Percentiles rank a stretch among this genome's conserved stretches.
Evolutionary conservation across 805 yeast genomes (phyloP).

Genomic region (Cyberlindnera xishuangbannaensis): DNA sequence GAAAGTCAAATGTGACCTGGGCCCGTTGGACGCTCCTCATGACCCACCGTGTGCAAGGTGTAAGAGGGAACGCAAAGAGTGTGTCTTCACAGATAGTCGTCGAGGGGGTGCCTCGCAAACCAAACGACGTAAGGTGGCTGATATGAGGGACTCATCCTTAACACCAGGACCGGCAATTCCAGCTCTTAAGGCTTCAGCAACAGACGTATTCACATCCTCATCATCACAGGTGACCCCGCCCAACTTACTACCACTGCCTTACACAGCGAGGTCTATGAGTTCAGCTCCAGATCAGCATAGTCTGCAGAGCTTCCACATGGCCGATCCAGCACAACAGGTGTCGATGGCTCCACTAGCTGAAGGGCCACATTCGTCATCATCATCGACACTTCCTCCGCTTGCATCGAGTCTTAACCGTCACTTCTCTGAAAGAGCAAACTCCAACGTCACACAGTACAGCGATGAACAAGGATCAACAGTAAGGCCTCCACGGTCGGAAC

Average conservation of each 20-base stretch:
- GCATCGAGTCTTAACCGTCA: constrained; percentile 3
- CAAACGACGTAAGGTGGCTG: constrained; percentile 11
- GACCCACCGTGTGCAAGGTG: constrained; percentile 87
- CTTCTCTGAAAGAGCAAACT: constrained; percentile 10
- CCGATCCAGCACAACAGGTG: too few species aligned
- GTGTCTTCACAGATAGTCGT: constrained; percentile 60
- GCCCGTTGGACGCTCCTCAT: constrained; percentile 60
- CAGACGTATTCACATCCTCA: too few species aligned
- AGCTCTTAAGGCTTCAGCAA: not conserved
- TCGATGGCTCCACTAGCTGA: not conserved
- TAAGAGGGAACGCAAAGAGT: constrained; percentile 72
- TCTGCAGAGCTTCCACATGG: constrained; percentile 1
- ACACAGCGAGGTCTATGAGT: too few species aligned
- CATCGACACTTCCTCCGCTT: constrained; percentile 1
- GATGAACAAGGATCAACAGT: constrained; percentile 14
- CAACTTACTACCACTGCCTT: too few species aligned
- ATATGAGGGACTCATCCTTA: too few species aligned
- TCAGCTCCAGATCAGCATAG: too few species aligned
- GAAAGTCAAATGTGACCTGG: constrained; percentile 83
- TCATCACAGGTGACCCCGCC: too few species aligned
- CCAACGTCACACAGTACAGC: constrained; percentile 6
- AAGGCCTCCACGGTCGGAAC: constrained; percentile 22
- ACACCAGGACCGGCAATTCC: not conserved
- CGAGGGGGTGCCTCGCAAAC: constrained; percentile 39
- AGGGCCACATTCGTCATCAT: not conserved